These are phyloP conservation scores for Candida oleophila DNA, from an alignment of 805 yeast genomes.

Conservation along the genomic window DNA sequence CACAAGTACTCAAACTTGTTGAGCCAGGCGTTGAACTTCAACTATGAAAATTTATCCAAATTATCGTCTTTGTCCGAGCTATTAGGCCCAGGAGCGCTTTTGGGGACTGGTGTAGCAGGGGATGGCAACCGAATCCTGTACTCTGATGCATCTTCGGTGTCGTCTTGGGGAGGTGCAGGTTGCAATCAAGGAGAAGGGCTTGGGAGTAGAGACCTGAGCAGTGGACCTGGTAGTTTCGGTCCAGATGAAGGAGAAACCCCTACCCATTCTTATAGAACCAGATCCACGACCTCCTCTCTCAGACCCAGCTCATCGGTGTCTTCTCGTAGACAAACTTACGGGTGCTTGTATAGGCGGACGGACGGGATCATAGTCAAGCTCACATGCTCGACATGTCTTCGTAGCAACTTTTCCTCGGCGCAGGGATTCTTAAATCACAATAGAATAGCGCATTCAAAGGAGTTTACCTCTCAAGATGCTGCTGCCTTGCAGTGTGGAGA, in stretches of 20 bases:
- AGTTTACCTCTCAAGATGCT: slow-evolving; percentile 67
- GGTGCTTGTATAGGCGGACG: slow-evolving; percentile 61
- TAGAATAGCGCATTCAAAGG: slow-evolving; percentile 70
- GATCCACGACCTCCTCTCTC: slow-evolving; percentile 52
- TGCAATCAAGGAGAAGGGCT: neutral
- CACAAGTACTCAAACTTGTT: slow-evolving; percentile 39
- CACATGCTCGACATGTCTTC: slow-evolving; percentile 64
- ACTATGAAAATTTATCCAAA: slow-evolving; percentile 22
- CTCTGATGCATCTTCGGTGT: neutral
- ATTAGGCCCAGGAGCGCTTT: slow-evolving; percentile 4
- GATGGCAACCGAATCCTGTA: neutral
- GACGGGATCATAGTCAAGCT: slow-evolving; percentile 71
- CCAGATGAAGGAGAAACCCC: slow-evolving; percentile 8
- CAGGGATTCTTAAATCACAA: slow-evolving; percentile 81
- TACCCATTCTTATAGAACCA: slow-evolving; percentile 40
- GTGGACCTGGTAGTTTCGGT: neutral
- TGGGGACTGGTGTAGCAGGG: neutral
- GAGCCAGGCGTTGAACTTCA: slow-evolving; percentile 31
- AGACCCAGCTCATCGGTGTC: slow-evolving; percentile 50
- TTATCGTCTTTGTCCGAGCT: slow-evolving; percentile 8
- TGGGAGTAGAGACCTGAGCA: neutral
- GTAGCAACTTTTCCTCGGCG: slow-evolving; percentile 72
- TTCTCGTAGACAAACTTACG: slow-evolving; percentile 24
- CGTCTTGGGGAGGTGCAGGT: neutral
- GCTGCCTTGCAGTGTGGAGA: slow-evolving; percentile 71